Evolutionary conservation across 495 filamentous ascomycete genomes (phyloP).

Genomic region (Filosporella fistucella): DNA sequence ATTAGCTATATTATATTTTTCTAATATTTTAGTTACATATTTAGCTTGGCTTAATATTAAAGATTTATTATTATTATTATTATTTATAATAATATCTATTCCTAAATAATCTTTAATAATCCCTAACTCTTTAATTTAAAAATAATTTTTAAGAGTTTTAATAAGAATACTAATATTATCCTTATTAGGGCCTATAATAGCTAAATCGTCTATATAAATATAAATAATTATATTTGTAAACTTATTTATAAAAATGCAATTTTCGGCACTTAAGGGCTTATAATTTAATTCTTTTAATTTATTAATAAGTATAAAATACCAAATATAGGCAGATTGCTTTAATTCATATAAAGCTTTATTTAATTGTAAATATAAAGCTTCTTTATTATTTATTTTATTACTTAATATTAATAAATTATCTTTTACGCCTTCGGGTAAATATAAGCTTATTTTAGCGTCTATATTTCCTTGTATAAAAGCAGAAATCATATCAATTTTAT

Average conservation of each 20-base stretch:
- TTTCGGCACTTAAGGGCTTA: constrained; percentile 6
- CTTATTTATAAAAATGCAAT: constrained; percentile 10
- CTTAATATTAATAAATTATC: background rate
- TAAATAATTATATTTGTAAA: constrained; percentile 10
- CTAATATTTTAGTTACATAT: constrained; percentile 19
- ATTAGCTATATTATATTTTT: constrained; percentile 7
- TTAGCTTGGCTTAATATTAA: constrained; percentile 14
- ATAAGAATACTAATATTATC: constrained; percentile 17
- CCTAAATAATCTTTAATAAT: constrained; percentile 17
- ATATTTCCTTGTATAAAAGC: constrained; percentile 14
- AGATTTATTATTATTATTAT: constrained; percentile 4
- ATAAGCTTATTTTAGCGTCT: background rate
- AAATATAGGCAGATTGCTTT: constrained; percentile 20
- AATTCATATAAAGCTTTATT: constrained; percentile 21
- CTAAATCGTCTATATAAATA: constrained; percentile 20
- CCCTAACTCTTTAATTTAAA: constrained; percentile 23
- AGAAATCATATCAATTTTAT: constrained; percentile 14
- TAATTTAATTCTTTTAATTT: constrained; percentile 16
- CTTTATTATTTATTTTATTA: background rate
- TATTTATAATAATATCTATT: constrained; percentile 15
- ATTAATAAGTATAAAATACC: constrained; percentile 11
- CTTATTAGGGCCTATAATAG: constrained; percentile 10
- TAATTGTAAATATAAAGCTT: background rate
- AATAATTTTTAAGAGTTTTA: constrained; percentile 6
- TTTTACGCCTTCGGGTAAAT: background rate